A percentile compares a stretch with the other conserved stretches of the same genome.
Evolutionary conservation across 139 green algal species (phyloP).

Genomic region (Coccomyxa sp.): DNA sequence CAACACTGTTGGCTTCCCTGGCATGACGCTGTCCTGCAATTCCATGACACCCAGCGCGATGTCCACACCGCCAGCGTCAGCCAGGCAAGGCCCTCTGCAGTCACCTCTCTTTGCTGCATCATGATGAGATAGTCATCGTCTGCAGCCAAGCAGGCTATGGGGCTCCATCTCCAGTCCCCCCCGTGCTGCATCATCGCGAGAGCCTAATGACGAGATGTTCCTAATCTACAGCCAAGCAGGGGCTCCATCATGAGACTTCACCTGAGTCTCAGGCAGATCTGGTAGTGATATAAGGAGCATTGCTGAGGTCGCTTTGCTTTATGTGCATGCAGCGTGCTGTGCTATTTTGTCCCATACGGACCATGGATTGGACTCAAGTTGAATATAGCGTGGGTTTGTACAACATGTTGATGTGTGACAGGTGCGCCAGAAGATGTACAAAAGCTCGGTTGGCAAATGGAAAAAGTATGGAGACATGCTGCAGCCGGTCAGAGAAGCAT

Average conservation of each 20-base stretch:
- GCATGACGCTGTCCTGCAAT: conserved; percentile 49
- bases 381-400: background rate
- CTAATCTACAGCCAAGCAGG: background rate
- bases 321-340: background rate
- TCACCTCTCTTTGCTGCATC: background rate
- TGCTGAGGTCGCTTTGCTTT: background rate
- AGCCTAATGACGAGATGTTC: background rate
- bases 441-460: conserved; percentile 42
- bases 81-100: conserved; percentile 30
- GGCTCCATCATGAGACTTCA: background rate
- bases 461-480: conserved; percentile 32
- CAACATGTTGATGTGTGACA: conserved; percentile 18
- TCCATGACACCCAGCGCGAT: conserved; percentile 34
- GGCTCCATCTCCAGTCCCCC: background rate
- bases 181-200: background rate
- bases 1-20: conserved; percentile 50
- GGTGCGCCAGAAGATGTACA: conserved; percentile 68
- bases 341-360: background rate
- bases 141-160: background rate
- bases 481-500: background rate
- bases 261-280: background rate
- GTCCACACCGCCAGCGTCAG: conserved; percentile 65
- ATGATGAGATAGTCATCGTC: too few species aligned
- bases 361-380: background rate
- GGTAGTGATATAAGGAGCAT: background rate